A percentile compares a stretch with the other conserved stretches of the same genome.
Evolutionary conservation across 495 filamentous ascomycete genomes (phyloP).

Genomic region (Jackrogersella multiformis): DNA sequence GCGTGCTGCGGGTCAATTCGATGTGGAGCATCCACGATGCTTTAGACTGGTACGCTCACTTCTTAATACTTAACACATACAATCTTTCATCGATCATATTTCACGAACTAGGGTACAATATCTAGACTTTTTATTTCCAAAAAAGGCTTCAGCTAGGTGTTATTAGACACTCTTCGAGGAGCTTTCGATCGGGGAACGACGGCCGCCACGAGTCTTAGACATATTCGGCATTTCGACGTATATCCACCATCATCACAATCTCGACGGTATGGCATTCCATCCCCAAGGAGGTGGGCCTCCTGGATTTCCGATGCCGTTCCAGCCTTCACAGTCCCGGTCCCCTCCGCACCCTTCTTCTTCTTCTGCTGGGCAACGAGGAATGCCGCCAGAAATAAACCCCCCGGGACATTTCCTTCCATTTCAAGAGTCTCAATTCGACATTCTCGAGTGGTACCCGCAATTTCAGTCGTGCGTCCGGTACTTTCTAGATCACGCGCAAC

Average conservation of each 20-base stretch:
- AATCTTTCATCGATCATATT: conserved; percentile 16
- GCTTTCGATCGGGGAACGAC: conserved; percentile 12
- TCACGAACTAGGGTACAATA: conserved; percentile 20
- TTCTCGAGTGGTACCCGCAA: conserved; percentile 92
- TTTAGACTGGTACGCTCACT: conserved; percentile 35
- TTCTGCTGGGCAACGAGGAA: conserved; percentile 24
- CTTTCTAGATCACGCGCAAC: conserved; percentile 93
- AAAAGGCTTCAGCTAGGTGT: conserved; percentile 22
- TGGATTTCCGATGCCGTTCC: conserved; percentile 40
- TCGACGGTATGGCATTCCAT: conserved; percentile 41
- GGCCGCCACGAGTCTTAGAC: conserved; percentile 9
- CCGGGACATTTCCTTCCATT: conserved; percentile 46
- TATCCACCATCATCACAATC: conserved; percentile 5
- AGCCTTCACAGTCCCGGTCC: conserved; percentile 37
- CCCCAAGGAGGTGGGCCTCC: conserved; percentile 35
- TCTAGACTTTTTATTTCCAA: conserved; percentile 19
- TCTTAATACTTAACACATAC: conserved; percentile 26
- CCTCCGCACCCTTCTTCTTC: conserved; percentile 36
- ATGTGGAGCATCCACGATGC: conserved; percentile 38
- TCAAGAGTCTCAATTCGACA: conserved; percentile 69
- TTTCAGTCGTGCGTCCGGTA: conserved; percentile 93
- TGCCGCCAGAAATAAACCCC: conserved; percentile 33
- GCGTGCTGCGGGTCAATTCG: conserved; percentile 36
- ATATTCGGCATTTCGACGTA: conserved; percentile 12
- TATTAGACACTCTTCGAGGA: conserved; percentile 35